These are phyloP conservation scores for Phytophthora citricola DNA, from an alignment of 352 stramenopile genomes.

Conservation along the genomic window DNA sequence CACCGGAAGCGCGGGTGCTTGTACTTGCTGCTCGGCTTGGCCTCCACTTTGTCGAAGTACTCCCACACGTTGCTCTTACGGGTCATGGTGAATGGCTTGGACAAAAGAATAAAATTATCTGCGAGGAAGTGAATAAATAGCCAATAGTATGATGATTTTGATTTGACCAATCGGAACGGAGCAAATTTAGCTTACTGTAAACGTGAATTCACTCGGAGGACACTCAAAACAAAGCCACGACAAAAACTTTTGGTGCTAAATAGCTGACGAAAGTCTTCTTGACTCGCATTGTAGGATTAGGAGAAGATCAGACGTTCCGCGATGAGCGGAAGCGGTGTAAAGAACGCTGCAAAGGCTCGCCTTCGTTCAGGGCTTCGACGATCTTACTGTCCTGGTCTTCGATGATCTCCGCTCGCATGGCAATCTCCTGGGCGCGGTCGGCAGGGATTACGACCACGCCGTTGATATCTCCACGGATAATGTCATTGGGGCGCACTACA, in stretches of 20 bases:
- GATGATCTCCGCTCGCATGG: conserved; percentile 74
- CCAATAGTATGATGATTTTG: too few species aligned
- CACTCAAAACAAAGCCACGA: too few species aligned
- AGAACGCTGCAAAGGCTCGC: conserved; percentile 73
- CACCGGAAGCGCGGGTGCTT: conserved; percentile 84
- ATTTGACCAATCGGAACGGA: too few species aligned
- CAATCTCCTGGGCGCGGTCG: conserved; percentile 75
- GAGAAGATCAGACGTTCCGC: conserved; percentile 17
- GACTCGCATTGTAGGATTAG: conserved; percentile 2
- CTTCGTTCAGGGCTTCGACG: conserved; percentile 78
- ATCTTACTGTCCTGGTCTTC: conserved; percentile 86
- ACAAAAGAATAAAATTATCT: too few species aligned
- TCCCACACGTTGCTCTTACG: conserved; percentile 90
- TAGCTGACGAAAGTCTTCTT: conserved; percentile 1
- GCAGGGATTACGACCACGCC: conserved; percentile 80
- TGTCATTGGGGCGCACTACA: conserved; percentile 80
- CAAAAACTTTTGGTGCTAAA: conserved; percentile 13
- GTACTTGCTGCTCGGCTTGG: conserved; percentile 57
- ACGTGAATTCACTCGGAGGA: too few species aligned
- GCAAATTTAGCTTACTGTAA: too few species aligned
- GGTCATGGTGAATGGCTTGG: conserved; percentile 40
- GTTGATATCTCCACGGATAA: conserved; percentile 86
- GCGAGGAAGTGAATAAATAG: too few species aligned
- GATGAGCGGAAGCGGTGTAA: conserved; percentile 75
- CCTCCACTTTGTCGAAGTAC: conserved; percentile 81